Base-by-base conservation (phyloP, 2,329 filamentous ascomycete species). In the Akanthomyces muscarius region DNA sequence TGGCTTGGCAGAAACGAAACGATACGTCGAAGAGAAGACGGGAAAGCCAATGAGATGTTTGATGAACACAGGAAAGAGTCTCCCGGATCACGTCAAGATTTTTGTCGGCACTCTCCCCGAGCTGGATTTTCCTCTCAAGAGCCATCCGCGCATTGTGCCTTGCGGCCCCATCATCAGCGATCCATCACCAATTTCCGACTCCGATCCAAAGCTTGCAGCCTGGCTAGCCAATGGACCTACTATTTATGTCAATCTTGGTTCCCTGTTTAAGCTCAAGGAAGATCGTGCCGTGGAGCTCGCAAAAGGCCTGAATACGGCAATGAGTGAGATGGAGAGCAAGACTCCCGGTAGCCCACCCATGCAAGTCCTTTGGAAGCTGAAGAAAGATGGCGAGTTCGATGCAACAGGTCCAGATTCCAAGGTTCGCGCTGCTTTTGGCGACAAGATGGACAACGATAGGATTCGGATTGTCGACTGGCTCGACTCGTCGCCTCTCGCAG, bases 211-310 rank as follows among this genome's bases (percentile, higher is more conserved):
- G n/a, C 69, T 84, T 10, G 68, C 70, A 1, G 50, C 51, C 1
- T 84, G 81, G 82, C 71, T 83, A 4, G 65, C 68, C 0, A 67
- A 70, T 3, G 71, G 71, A 0, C 77, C 78, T 2, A 83, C 80
- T 0, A 69, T 84, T 0, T 74, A 81, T n/a, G 73, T 84, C 41
- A 82, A 80, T 64, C 69, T 83, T 1, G 82, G 82, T 0, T 79
- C 79, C 0, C 71, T 76, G 3, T 69, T 72, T 53, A 67, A 66
- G 0, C 68, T 74, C 4, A 67, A 71, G 0, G 68, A 73, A 3
- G 68, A 71, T 0, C 72, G 77, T 53, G 77, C 76, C 0, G 54
- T 70, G 8, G 75, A 79, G 38, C 73, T 83, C 38, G 76, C 77
- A 0, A 53, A 48, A 0, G 76, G 75, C 0, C 44, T 83, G 3